Evolutionary conservation across 75 land plant genomes (phyloP).

Genomic region (Pseudotsuga menziesii): DNA sequence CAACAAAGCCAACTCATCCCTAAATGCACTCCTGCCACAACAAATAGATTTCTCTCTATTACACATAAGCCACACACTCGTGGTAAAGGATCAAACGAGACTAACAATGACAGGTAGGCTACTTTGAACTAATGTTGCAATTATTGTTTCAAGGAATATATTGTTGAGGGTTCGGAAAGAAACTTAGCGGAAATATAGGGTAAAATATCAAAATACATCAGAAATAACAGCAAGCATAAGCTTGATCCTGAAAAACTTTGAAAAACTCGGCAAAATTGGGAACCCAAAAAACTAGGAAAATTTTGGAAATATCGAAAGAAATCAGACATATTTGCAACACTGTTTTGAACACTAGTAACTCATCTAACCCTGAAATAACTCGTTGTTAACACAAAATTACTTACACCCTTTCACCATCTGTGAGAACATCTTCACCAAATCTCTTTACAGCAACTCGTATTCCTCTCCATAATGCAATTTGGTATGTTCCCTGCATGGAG

Average conservation of each 20-base stretch:
- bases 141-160: too few relatives aligned
- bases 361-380: background rate
- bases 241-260: too few relatives aligned
- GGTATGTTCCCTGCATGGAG: slow-evolving; percentile 62
- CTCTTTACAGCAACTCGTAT: slow-evolving; percentile 86
- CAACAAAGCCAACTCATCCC: slow-evolving; percentile 77
- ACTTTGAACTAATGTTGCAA: background rate
- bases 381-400: slow-evolving; percentile 18
- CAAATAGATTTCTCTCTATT: slow-evolving; percentile 12
- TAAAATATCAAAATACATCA: too few relatives aligned
- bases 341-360: background rate
- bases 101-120: background rate
- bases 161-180: too few relatives aligned
- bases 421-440: slow-evolving; percentile 48
- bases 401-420: slow-evolving; percentile 63
- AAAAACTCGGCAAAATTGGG: background rate
- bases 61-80: background rate
- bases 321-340: background rate
- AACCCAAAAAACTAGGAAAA: background rate
- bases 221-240: too few relatives aligned
- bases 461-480: slow-evolving; percentile 83
- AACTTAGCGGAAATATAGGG: too few relatives aligned
- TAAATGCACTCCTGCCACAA: slow-evolving; percentile 68
- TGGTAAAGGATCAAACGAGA: background rate
- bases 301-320: too few relatives aligned